Evolutionary conservation across 768 basidiomycete species (phyloP), one percentile per base, ranked within the genome.

Genomic region (Mycena sanguinolenta): DNA sequence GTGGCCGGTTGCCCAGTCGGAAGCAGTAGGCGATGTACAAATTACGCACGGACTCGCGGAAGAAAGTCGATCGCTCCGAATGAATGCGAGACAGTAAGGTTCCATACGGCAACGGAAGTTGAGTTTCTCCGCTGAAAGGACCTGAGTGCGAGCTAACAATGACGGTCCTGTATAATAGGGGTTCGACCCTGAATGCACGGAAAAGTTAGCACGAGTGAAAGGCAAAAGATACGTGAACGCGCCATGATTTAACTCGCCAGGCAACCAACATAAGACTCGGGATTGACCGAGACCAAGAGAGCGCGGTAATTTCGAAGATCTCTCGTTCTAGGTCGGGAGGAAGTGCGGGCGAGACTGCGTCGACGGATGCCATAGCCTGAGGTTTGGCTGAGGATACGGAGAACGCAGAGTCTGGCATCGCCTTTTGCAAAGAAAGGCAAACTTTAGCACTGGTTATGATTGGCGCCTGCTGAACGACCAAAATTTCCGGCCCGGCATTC

Each of bases 221-320:
- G 42, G 21, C 7, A 44, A 44, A 44, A 12, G n/a, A n/a, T n/a
- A n/a, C n/a, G n/a, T n/a, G n/a, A 44, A 44, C 42, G 42, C 16
- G 42, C 52, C 52, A 53, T 53, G 19, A 30, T 19, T 53, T 53
- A 53, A 53, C 52, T 4, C 52, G 25, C 52, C 52, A 53, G 14
- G 52, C 28, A 30, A 53, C 28, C 52, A 53, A 19, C 28, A 53
- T 16, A 28, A 53, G 19, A 14, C 19, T 53, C 8, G 27, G 6
- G 13, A 53, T 53, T 30, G 28, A 53, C 4, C 28, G 27, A 16
- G 52, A 17, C 52, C 52, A 53, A 19, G 28, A 28, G 19, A 17
- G 6, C 8, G 52, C 14, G 14, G 52, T 28, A 5, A 53, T 28
- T 28, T 57, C 50, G 55, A 42, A 25, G 3, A 76, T 87, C 72